Base-by-base conservation (phyloP, 352 stramenopile genomes). In the Phytophthora sp. region DNA sequence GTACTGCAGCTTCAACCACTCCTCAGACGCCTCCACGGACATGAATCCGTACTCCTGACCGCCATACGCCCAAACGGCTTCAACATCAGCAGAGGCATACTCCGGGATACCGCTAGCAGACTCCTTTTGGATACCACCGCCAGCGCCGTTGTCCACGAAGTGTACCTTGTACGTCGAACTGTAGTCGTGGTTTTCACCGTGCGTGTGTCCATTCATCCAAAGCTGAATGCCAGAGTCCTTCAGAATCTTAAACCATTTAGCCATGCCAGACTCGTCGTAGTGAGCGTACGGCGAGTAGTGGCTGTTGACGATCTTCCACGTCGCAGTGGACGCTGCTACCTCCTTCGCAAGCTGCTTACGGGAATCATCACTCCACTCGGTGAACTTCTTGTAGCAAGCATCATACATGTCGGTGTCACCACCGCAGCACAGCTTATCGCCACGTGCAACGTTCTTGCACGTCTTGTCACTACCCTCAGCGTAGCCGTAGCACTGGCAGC, bases 261-360 rank as follows among this genome's bases (percentile, higher is more conserved):
- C 72, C 72, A 84, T 84, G 26, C 75, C 72, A 4, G 54, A 34
- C 20, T 80, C 69, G 15, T 82, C 73, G 54, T 89, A 89, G 71
- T 95, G 86, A 49, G 83, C 75, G 49, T 90, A 87, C 3, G 87
- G 83, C 3, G 69, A 88, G 73, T 95, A 95, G 70, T 94, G 87
- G 32, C 74, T 87, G 65, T 95, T 95, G 42, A 95, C 82, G 32
- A 95, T 84, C 70, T 95, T 95, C 82, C 85, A 95, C 32, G 83
- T 88, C 2, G 86, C 86, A 13, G 52, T 92, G 5, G 84, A 93
- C 37, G 72, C 62, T 10, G 79, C 74, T 3, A 82, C 72, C 21
- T 89, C 69, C 17, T 66, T 59, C 0, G 69, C 67, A 5, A 92
- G 69, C 46, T 90, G 74, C 46, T 66, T 77, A 4, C 79, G 73